phyloP scores from a whole-genome alignment of 768 basidiomycete species.

The Tricholomella constricta region DNA sequence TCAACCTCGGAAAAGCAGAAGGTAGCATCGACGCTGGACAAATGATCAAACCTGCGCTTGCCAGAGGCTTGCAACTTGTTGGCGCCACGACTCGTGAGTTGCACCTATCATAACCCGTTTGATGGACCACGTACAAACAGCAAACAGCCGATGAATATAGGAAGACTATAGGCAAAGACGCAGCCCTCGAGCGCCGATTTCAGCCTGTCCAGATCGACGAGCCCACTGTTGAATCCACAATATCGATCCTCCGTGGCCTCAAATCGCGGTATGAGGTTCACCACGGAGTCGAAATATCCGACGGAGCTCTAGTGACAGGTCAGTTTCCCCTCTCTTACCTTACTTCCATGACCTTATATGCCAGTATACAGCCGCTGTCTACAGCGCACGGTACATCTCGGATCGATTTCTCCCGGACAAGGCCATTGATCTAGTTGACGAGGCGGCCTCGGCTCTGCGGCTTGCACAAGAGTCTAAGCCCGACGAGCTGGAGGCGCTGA shows the following conservation, averaged over 20 bases:
- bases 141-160: conserved; percentile 79
- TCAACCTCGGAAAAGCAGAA: conserved; percentile 89
- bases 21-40: conserved; percentile 91
- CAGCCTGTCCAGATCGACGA: conserved; percentile 90
- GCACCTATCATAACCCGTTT: background rate
- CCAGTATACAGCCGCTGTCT: conserved; percentile 65
- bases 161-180: conserved; percentile 90
- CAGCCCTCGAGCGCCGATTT: conserved; percentile 88
- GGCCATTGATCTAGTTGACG: conserved; percentile 90
- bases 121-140: background rate
- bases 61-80: conserved; percentile 83
- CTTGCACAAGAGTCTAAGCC: conserved; percentile 91
- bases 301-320: conserved; percentile 86
- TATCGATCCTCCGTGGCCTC: conserved; percentile 84
- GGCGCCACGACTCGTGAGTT: conserved; percentile 86
- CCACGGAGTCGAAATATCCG: conserved; percentile 91
- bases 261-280: conserved; percentile 88
- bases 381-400: conserved; percentile 82
- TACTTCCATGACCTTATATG: background rate
- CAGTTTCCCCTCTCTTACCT: conserved; percentile 12
- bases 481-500: conserved; percentile 78
- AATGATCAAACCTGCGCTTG: conserved; percentile 92
- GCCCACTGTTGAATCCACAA: conserved; percentile 81
- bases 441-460: conserved; percentile 84
- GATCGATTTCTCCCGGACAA: conserved; percentile 91